These are phyloP conservation scores for Corchorus olitorius DNA, from an alignment of 345 rosid species.

Conservation along the genomic window DNA sequence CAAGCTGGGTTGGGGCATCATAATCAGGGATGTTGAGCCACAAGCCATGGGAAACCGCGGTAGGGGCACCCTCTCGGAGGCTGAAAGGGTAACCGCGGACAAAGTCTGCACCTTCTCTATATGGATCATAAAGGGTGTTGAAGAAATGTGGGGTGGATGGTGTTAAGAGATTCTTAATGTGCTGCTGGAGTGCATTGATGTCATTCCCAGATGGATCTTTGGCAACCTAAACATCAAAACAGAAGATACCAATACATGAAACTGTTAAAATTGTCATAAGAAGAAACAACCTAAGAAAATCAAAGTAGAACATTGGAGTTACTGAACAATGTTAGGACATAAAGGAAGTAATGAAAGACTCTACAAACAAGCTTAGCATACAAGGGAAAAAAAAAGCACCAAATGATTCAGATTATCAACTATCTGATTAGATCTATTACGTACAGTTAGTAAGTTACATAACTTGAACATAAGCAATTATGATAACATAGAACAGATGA, in stretches of 20 bases:
- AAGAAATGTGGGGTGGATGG: conserved; percentile 43
- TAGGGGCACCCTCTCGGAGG: conserved; percentile 35
- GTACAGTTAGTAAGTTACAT: too few species aligned
- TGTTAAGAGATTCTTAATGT: conserved; percentile 32
- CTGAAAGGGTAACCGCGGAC: conserved; percentile 47
- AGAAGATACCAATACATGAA: background rate
- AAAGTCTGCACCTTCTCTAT: conserved; percentile 36
- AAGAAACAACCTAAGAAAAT: background rate
- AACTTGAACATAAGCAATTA: too few species aligned
- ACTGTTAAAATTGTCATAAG: background rate
- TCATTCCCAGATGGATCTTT: conserved; percentile 38
- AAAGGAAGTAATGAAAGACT: background rate
- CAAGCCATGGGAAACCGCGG: conserved; percentile 42
- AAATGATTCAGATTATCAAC: background rate
- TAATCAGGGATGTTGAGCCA: conserved; percentile 52
- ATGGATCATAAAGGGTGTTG: conserved; percentile 45
- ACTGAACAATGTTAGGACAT: background rate
- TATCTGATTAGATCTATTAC: too few species aligned
- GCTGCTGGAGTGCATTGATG: conserved; percentile 40
- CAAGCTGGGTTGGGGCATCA: conserved; percentile 44
- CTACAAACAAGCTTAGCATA: background rate
- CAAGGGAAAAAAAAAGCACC: too few species aligned
- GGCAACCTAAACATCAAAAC: conserved; percentile 31
- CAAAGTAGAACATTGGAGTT: background rate
- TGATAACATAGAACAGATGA: too few species aligned